Percentiles rank a stretch among this genome's conserved stretches.
These are phyloP conservation scores for Pyrenochaeta sp. DNA, from an alignment of 2,329 filamentous ascomycete species.

Conservation along the genomic window DNA sequence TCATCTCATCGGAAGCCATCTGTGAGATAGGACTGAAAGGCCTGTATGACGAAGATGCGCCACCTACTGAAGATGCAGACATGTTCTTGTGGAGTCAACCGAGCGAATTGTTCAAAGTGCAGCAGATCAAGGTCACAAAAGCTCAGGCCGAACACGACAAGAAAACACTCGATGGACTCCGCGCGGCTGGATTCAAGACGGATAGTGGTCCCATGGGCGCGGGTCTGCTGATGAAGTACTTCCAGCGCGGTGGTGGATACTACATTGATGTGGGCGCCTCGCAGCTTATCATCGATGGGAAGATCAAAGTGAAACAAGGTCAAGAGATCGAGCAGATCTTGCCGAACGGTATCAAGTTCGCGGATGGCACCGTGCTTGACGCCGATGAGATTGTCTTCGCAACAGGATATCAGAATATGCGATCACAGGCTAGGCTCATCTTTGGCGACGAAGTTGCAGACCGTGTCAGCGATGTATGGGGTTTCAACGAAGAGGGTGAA, in stretches of 20 bases:
- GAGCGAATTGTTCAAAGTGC: conserved; percentile 41
- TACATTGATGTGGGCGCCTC: conserved; percentile 59
- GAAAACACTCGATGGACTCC: conserved; percentile 53
- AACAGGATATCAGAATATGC: conserved; percentile 59
- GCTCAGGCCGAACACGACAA: conserved; percentile 43
- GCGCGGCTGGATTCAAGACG: conserved; percentile 53
- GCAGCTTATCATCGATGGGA: conserved; percentile 53
- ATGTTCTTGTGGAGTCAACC: conserved; percentile 46
- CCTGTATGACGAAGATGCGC: conserved; percentile 38
- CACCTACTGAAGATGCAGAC: conserved; percentile 41
- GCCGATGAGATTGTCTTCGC: conserved; percentile 59
- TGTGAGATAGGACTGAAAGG: conserved; percentile 41
- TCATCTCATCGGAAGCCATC: conserved; percentile 39
- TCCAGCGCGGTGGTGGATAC: conserved; percentile 56
- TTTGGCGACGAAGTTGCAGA: conserved; percentile 54
- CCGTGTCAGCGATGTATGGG: conserved; percentile 55
- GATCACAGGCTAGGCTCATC: conserved; percentile 48
- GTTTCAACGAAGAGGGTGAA: conserved; percentile 58
- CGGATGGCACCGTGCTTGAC: conserved; percentile 53
- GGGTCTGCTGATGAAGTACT: conserved; percentile 51
- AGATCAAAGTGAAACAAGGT: conserved; percentile 57
- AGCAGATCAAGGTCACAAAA: conserved; percentile 36
- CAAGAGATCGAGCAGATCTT: conserved; percentile 49
- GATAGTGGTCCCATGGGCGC: conserved; percentile 41
- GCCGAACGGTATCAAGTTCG: conserved; percentile 53